Base-by-base conservation (phyloP, 768 basidiomycete genomes). In the Lactarius hatsudake region DNA sequence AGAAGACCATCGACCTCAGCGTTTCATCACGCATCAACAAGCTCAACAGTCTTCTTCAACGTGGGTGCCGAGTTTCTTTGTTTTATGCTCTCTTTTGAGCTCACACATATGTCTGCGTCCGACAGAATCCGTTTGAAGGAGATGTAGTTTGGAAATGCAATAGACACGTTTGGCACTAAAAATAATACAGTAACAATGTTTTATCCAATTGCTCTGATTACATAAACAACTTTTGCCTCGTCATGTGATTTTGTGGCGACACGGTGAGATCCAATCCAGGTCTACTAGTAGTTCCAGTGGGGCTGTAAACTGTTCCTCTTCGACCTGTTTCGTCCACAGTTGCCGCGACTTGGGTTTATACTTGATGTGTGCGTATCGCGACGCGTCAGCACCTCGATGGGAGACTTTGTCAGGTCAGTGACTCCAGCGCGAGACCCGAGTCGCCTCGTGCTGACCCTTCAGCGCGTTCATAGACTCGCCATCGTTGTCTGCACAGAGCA, bases 1-100 rank as follows among this genome's bases (percentile, higher is more conserved):
- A 98, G 83, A 96, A 96, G 83, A 94, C 94, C 62, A 91, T 99
- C 73, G 97, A 99, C 80, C 85, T 98, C 66, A 96, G 93, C 72
- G 95, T 96, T 64, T 89, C 88, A 59, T 94, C 93, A 40, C 92
- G 93, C 63, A 94, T 98, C 74, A 96, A 89, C 77, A 96, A 95
- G 79, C 86, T 98, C 75, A 98, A 98, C 84, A 86, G 86, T 71
- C 84, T 90, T 74, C 82, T 98, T 60, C 85, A 90, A 76, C 87
- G 94, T 93, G 78, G 71, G 91, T 81, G 15, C 36, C 61, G 12
- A 20, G 55, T 59, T 56, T 62, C 59, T 51, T 59, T 40, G 32
- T 65, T 28, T 30, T 6, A 63, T 23, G 42, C 23, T 28, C 28
- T n/a, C 12, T 38, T 63, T 30, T 42, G 13, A 45, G 32, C 56